Conservation (phyloP, 805 yeast genomes). For the Candida lessepsii region DNA sequence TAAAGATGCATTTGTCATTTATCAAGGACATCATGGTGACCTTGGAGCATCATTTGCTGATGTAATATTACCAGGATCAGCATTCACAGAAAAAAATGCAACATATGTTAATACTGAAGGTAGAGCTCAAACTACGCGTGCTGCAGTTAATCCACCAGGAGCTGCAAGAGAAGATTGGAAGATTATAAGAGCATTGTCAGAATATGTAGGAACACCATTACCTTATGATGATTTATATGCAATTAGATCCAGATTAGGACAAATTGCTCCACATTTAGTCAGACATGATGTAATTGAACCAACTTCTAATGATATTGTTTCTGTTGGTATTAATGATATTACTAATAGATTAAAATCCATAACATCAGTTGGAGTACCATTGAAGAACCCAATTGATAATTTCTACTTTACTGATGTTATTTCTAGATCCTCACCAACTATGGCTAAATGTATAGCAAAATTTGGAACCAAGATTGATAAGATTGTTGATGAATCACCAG, state of each 20-base stretch:
- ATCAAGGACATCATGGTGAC: conserved; percentile 93
- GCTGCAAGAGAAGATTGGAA: conserved; percentile 92
- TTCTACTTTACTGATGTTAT: conserved; percentile 87
- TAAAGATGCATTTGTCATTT: conserved; percentile 80
- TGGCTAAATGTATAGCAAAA: conserved; percentile 80
- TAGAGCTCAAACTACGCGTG: conserved; percentile 79
- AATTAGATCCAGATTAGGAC: conserved; percentile 66
- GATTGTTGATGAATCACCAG: conserved; percentile 47
- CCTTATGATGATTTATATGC: conserved; percentile 75
- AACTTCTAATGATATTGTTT: conserved; percentile 54
- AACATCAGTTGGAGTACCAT: conserved; percentile 40
- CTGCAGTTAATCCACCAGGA: conserved; percentile 86
- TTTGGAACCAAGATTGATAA: conserved; percentile 68
- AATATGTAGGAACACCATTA: conserved; percentile 65
- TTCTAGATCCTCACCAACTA: conserved; percentile 83
- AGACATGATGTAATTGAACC: conserved; percentile 76
- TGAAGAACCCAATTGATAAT: conserved; percentile 74
- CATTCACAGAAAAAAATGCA: conserved; percentile 83
- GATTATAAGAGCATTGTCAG: conserved; percentile 78
- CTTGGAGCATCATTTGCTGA: conserved; percentile 85
- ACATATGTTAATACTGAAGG: conserved; percentile 91
- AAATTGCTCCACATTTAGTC: conserved; percentile 77
- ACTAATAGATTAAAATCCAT: conserved; percentile 39
- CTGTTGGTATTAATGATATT: conserved; percentile 53
- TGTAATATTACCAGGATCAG: conserved; percentile 82